These are phyloP conservation scores for Aspergillus chevalieri DNA, from an alignment of 2,329 filamentous ascomycete genomes.

Conservation along the genomic window DNA sequence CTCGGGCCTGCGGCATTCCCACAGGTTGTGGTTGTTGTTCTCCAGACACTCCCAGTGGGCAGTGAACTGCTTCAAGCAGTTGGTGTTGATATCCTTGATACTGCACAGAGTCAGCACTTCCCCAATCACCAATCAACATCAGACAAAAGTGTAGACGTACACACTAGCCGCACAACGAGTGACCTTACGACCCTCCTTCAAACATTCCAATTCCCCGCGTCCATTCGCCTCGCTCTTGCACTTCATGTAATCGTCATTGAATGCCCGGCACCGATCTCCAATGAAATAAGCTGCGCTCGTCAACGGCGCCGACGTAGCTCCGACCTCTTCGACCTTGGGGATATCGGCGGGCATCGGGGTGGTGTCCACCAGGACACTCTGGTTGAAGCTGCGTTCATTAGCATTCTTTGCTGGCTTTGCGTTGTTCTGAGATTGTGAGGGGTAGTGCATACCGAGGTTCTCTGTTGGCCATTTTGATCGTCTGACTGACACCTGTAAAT, in stretches of 20 bases:
- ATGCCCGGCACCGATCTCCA: conserved; percentile 85
- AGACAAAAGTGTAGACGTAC: conserved; percentile 53
- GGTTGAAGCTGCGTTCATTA: conserved; percentile 69
- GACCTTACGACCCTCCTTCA: conserved; percentile 94
- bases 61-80: conserved; percentile 86
- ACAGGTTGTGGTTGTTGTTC: conserved; percentile 95
- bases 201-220: conserved; percentile 83
- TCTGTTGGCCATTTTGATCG: conserved; percentile 26
- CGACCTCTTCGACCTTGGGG: conserved; percentile 88
- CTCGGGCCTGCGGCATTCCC: conserved; percentile 86
- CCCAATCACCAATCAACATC: background rate
- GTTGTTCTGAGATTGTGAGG: background rate
- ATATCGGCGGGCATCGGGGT: conserved; percentile 89
- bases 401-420: conserved; percentile 11
- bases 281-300: conserved; percentile 95
- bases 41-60: conserved; percentile 94
- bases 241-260: conserved; percentile 99
- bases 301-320: conserved; percentile 84
- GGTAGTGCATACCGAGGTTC: conserved; percentile 24
- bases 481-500: conserved; percentile 9
- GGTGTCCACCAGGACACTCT: conserved; percentile 87
- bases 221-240: conserved; percentile 95
- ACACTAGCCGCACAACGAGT: conserved; percentile 95
- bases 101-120: conserved; percentile 40
- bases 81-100: conserved; percentile 90